Conservation (phyloP, 495 filamentous ascomycete species). For the Hypoxylon rickii region DNA sequence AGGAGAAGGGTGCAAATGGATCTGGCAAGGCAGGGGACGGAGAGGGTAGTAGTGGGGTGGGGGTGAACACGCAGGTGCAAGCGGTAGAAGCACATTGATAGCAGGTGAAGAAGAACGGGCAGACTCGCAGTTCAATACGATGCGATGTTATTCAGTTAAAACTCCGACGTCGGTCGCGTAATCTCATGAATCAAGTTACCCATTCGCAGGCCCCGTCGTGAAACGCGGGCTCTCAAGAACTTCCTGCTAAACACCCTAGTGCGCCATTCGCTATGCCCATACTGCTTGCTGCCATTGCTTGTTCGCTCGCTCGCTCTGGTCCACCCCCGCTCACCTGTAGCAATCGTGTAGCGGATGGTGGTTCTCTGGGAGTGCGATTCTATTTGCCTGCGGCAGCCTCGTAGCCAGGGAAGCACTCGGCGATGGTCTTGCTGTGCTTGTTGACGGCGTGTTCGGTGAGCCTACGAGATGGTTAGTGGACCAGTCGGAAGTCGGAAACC, state of each 20-base stretch:
- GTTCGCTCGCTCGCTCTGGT: background rate
- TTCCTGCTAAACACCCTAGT: slow-evolving; percentile 25
- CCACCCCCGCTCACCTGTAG: background rate
- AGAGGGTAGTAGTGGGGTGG: slow-evolving; percentile 11
- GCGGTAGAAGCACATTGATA: slow-evolving; percentile 48
- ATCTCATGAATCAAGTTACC: slow-evolving; percentile 27
- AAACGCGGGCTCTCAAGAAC: slow-evolving; percentile 10
- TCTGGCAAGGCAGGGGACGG: slow-evolving; percentile 28
- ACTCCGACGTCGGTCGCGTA: slow-evolving; percentile 8
- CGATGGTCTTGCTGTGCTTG: slow-evolving; percentile 58
- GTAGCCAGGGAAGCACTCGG: slow-evolving; percentile 59
- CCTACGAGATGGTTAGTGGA: slow-evolving; percentile 26
- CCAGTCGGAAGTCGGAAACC: too few relatives aligned
- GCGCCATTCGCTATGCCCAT: slow-evolving; percentile 35
- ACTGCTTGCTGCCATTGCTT: background rate
- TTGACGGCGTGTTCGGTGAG: slow-evolving; percentile 59
- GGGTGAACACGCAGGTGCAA: slow-evolving; percentile 33
- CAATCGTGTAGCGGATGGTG: background rate
- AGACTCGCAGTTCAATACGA: background rate
- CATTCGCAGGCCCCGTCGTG: slow-evolving; percentile 11
- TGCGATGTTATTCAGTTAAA: background rate
- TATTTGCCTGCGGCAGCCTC: slow-evolving; percentile 19
- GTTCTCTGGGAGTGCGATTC: background rate
- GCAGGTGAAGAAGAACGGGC: background rate
- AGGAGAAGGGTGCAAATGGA: slow-evolving; percentile 19